Percentiles rank a stretch among this genome's conserved stretches.
Evolutionary conservation across 192 early-diverging fungal species (phyloP).

Genomic region (Piromyces finnis): DNA sequence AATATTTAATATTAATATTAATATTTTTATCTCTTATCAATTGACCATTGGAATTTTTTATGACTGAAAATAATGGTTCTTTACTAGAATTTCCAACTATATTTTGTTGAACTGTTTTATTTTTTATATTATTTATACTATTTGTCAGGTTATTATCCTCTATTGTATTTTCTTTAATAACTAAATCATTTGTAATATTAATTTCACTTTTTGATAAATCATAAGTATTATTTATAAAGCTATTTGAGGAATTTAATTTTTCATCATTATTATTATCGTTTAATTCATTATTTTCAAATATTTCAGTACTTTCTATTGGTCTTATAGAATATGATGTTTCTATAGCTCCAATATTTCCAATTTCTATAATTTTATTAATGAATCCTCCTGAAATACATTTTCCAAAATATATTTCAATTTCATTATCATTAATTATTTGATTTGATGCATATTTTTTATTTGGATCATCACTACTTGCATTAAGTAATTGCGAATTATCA

Average conservation of each 20-base stretch:
- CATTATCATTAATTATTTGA: not conserved
- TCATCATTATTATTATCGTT: not conserved
- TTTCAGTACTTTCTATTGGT: not conserved
- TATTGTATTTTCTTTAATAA: not conserved
- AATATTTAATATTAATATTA: not conserved
- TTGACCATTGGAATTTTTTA: not conserved
- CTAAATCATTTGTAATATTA: not conserved
- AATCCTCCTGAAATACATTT: not conserved
- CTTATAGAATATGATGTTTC: not conserved
- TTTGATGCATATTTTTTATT: not conserved
- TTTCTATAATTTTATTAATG: not conserved
- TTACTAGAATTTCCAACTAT: not conserved
- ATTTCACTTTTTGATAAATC: not conserved
- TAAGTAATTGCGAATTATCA: not conserved
- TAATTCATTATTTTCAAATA: not conserved
- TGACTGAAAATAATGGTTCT: not conserved
- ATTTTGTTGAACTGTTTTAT: not conserved
- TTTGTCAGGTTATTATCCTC: not conserved
- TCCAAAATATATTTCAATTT: not conserved
- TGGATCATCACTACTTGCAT: not conserved
- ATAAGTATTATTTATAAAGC: not conserved
- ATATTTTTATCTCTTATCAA: not conserved
- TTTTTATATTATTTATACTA: not conserved
- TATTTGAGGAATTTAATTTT: not conserved
- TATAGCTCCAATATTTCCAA: not conserved